Evolutionary conservation across 768 basidiomycete genomes (phyloP), one percentile per base, ranked within the genome.

Genomic region (Leccinum variicolor): DNA sequence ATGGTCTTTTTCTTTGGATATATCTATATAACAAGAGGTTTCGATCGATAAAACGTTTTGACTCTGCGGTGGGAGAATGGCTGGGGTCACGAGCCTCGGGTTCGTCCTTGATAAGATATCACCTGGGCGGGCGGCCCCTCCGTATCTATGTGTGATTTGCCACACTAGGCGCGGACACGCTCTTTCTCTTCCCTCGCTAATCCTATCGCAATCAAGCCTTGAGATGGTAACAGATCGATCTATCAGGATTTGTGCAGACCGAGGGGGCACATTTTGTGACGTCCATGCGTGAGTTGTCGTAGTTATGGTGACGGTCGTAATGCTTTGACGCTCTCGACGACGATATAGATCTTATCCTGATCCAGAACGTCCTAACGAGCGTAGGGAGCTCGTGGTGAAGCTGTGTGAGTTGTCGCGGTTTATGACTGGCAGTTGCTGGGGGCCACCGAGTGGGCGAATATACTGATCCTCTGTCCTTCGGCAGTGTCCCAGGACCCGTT

Each of bases 211-310:
- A 17, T 29, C 26, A n/a, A 25, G 47, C 14, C 19, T 43, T 43
- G 26, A 47, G 62, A 61, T 66, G 56, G 60, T 91, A 49, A 87
- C 89, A 21, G 85, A 90, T 68, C 82, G 80, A 63, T 94, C 91
- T 13, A 87, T 94, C 57, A 82, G 86, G 53, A 92, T 94, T 60
- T 92, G 90, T 64, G 89, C 90, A 7, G 92, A 94, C 72, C 78
- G 92, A 73, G 94, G 94, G 34, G 94, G 94, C 5, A 97, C 93
- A 0, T 96, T 94, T 74, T 93, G 92, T 66, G 94, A 95, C 69
- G 84, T 94, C 33, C 85, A 92, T 71, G 91, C 91, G 82, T 88
- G 63, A 62, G 84, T 79, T 1, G 28, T 15, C 19, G 19, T 21
- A 43, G 41, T 13, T 43, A 43, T 43, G 41, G 6, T 21, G 41